Evolutionary conservation across 1,284 basidiomycete genomes (phyloP).

Genomic region (Sporisorium reilianum): DNA sequence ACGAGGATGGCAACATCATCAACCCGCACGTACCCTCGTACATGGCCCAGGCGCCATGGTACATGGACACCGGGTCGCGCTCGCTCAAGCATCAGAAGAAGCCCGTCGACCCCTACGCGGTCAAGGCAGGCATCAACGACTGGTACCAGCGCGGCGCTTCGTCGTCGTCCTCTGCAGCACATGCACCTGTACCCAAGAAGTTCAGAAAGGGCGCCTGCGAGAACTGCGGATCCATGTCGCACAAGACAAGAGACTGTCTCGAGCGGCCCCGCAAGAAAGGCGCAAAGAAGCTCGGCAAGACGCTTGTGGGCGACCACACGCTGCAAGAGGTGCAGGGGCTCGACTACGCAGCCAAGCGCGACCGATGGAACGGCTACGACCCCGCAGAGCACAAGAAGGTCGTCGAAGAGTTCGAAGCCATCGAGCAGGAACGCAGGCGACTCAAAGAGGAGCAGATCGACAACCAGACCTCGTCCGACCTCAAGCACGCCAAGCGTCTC

Average conservation of each 20-base stretch:
- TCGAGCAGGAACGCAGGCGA: constrained; percentile 89
- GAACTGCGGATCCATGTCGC: constrained; percentile 97
- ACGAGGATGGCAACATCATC: constrained; percentile 92
- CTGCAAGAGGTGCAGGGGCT: constrained; percentile 78
- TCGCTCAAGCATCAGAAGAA: constrained; percentile 89
- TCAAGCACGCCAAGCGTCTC: constrained; percentile 79
- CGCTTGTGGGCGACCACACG: constrained; percentile 91
- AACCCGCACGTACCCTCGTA: constrained; percentile 92
- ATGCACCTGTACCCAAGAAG: constrained; percentile 79
- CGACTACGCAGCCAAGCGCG: constrained; percentile 90
- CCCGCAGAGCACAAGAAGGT: constrained; percentile 84
- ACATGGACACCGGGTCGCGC: constrained; percentile 85
- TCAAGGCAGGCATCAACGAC: constrained; percentile 80
- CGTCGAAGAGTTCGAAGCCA: constrained; percentile 88
- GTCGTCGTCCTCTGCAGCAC: constrained; percentile 1
- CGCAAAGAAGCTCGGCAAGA: constrained; percentile 89
- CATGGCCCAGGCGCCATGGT: constrained; percentile 91
- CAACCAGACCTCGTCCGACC: constrained; percentile 77
- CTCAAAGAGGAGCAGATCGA: constrained; percentile 96
- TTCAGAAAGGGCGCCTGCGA: constrained; percentile 98
- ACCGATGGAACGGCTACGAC: constrained; percentile 99
- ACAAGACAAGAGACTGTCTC: constrained; percentile 90
- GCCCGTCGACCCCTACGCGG: constrained; percentile 76
- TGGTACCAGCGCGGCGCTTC: constrained; percentile 90
- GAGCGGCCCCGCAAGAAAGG: constrained; percentile 96